These are phyloP conservation scores for Leptomonas seymouri DNA, from an alignment of 208 protist species.

Conservation along the genomic window DNA sequence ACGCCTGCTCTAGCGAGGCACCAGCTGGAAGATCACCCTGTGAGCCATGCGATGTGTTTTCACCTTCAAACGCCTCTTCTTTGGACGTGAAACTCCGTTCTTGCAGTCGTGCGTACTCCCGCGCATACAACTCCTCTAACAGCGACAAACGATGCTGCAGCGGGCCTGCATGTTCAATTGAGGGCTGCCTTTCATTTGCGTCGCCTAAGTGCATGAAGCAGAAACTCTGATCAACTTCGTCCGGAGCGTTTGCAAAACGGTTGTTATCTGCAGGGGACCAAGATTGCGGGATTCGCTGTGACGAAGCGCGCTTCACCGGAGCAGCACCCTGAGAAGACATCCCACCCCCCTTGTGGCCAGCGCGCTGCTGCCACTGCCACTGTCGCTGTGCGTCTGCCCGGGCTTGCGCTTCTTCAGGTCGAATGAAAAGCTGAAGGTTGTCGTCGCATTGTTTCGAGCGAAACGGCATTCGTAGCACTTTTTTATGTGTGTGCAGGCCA, in stretches of 20 bases:
- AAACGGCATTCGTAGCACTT: slow-evolving; percentile 12
- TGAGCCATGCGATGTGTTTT: neutral
- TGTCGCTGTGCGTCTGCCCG: slow-evolving; percentile 6
- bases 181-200: neutral
- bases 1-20: neutral
- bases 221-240: too few species aligned
- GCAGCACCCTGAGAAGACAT: too few species aligned
- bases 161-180: neutral
- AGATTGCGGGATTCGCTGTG: too few species aligned
- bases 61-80: neutral
- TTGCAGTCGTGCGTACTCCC: neutral
- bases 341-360: too few species aligned
- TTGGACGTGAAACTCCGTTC: neutral
- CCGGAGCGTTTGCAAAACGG: too few species aligned
- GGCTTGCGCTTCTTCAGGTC: slow-evolving; percentile 16
- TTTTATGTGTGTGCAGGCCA: slow-evolving; percentile 29
- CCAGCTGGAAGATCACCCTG: neutral
- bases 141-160: neutral
- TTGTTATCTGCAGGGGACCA: too few species aligned
- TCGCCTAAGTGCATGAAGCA: neutral
- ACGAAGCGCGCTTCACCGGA: too few species aligned
- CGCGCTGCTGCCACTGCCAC: neutral
- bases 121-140: slow-evolving; percentile 7
- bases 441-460: slow-evolving; percentile 20
- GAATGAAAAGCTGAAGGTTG: slow-evolving; percentile 27